These are phyloP conservation scores for Monosporascus sp. DNA, from an alignment of 2,329 filamentous ascomycete genomes.

Conservation along the genomic window DNA sequence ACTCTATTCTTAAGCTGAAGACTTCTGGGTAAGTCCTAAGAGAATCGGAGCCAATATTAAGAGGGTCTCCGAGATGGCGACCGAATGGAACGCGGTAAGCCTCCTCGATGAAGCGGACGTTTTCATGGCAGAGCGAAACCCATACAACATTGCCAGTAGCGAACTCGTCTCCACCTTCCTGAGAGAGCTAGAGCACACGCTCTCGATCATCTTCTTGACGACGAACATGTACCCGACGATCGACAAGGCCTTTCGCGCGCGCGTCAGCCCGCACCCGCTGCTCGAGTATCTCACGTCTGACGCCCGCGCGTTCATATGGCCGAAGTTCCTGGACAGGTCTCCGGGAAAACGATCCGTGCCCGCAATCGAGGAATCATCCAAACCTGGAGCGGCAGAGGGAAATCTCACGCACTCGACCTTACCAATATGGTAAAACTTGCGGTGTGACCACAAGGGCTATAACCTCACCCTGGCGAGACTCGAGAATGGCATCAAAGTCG, in stretches of 20 bases:
- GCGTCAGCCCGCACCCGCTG: conserved; percentile 41
- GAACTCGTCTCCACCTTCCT: conserved; percentile 22
- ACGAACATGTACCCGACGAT: conserved; percentile 31
- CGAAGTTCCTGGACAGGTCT: background rate
- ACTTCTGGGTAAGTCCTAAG: conserved; percentile 5
- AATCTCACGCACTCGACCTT: conserved; percentile 6
- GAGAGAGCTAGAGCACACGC: conserved; percentile 28
- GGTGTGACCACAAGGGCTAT: conserved; percentile 40
- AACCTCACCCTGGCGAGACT: conserved; percentile 35
- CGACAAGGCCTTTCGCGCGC: conserved; percentile 39
- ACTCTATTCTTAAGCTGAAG: background rate
- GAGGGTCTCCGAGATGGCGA: conserved; percentile 4
- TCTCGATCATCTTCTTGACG: conserved; percentile 32
- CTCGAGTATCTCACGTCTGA: conserved; percentile 32
- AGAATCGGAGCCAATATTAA: background rate
- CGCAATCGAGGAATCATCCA: too few species aligned
- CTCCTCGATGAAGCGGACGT: conserved; percentile 17
- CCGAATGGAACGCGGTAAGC: conserved; percentile 10
- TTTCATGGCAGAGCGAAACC: conserved; percentile 2
- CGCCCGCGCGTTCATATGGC: background rate
- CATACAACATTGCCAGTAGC: background rate
- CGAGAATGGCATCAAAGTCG: conserved; percentile 41
- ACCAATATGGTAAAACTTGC: conserved; percentile 30
- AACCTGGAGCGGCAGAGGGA: background rate
- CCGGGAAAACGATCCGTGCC: background rate